Conservation (phyloP, 192 early-diverging fungal species). For the Rhizophagus clarus region DNA sequence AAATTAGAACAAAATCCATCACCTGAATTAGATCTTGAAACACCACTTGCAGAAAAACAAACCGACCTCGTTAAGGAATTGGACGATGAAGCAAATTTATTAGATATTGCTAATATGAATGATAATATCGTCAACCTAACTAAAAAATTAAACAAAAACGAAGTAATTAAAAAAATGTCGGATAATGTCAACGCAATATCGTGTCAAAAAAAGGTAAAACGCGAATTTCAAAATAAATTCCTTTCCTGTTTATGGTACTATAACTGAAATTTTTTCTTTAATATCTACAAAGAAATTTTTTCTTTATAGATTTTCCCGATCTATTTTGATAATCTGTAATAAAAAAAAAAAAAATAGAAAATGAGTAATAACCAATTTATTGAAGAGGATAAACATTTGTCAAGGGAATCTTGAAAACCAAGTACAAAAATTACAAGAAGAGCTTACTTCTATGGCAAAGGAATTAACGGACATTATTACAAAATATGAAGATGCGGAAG, state of each 20-base stretch:
- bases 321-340: too few relatives aligned
- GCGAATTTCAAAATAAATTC: too few relatives aligned
- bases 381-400: not conserved
- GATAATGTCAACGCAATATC: slow-evolving; percentile 22
- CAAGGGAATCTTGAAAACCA: not conserved
- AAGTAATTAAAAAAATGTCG: slow-evolving; percentile 34
- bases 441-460: slow-evolving; percentile 38
- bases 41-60: not conserved
- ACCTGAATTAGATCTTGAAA: not conserved
- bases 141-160: not conserved
- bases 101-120: not conserved
- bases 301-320: too few relatives aligned
- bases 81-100: not conserved
- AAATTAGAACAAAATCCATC: not conserved
- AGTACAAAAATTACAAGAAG: slow-evolving; percentile 34
- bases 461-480: slow-evolving; percentile 38
- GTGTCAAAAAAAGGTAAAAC: not conserved
- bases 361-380: too few relatives aligned
- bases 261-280: too few relatives aligned
- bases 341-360: too few relatives aligned
- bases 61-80: not conserved
- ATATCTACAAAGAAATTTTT: too few relatives aligned
- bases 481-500: slow-evolving; percentile 41
- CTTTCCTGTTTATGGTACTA: too few relatives aligned
- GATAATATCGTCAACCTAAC: not conserved